Evolutionary conservation across 108 stramenopile species (phyloP), one percentile per base, ranked within the genome.

Genomic region (Cylindrotheca fusiformis): DNA sequence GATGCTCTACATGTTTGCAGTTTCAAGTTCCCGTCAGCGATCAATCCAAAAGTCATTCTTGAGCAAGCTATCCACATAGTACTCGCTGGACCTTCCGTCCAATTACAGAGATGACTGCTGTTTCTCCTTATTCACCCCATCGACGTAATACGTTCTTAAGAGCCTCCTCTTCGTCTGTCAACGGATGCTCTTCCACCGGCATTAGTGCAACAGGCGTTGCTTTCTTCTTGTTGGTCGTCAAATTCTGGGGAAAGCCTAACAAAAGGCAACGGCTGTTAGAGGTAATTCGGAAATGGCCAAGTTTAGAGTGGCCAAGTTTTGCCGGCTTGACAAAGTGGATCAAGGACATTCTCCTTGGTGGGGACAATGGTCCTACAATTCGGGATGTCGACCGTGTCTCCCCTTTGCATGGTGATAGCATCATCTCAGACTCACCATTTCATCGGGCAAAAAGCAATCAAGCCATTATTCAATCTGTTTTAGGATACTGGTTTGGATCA

Each of bases 401-500:
- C 19, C 5, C 12, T 56, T 6, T 5, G 5, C 25, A 25, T 29
- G 25, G 4, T 5, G 19, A 29, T 5, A 27, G 53, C n/a, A 17
- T 25, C 4, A 29, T 23, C 0, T 32, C 21, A 8, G 36, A 12
- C 1, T 47, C 53, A 5, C n/a, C 22, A 25, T 12, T 55, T 25
- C 53, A 19, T 21, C 29, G 51, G n/a, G 28, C 67, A 14, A 55
- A 50, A 14, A 60, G 74, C 22, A 80, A 80, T 58, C 47, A 65
- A 57, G 32, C 28, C 36, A 56, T 60, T 22, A 92, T 92, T 32
- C 57, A 77, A 14, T 41, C 65, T 49, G 86, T 93, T 0, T 61
- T 93, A 31, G 58, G 59, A 8, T 89, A 79, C 57, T 93, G 91
- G 91, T 89, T 89, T 63, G 91, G 91, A 22, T 81, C 85, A 67